Evolutionary conservation across 371 early-diverging fungal species (phyloP), one percentile per base, ranked within the genome.

Genomic region (Choanephora cucurbitarum): DNA sequence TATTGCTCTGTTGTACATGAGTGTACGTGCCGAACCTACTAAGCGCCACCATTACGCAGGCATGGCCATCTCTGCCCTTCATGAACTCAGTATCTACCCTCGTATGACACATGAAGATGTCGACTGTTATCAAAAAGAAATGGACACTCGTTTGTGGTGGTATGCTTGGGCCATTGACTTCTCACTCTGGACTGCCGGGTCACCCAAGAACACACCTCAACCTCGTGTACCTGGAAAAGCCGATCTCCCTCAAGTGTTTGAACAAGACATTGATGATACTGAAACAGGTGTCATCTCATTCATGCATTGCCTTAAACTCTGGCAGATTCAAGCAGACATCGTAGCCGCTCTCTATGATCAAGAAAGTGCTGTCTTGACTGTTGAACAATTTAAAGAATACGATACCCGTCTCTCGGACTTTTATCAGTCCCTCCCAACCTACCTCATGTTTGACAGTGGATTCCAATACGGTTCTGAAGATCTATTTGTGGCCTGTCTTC

Each of bases 101-200:
- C 64, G 64, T 19, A 64, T 68, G 60, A 44, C 13, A 5, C 24
- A 64, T 19, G 63, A 70, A 47, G 57, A 68, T 28, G 53, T 54
- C 3, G 63, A 63, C 17, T 58, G 53, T 15, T 66, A 55, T 32
- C 55, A 70, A 17, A 66, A 66, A 41, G 73, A 73, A 49, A 57
- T 69, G 61, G 73, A 73, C 22, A 73, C 73, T 21, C 47, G 73
- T 5, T 60, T 73, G 5, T 73, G 73, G 73, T 73, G 73, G 73
- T 69, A 45, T 57, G 65, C 58, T 3, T 73, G 73, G 73, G 59
- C 67, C 17, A 51, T 56, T 28, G 69, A 69, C 42, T 73, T 73
- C 45, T 66, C 55, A 5, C 44, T 67, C 4, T 67, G 59, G 44
- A 60, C 73, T 15, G 58, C 67, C 10, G 73, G 73, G 15, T 50